These are phyloP conservation scores for Paramecium pentaurelia DNA, from an alignment of 73 alveolate genomes.

Conservation along the genomic window DNA sequence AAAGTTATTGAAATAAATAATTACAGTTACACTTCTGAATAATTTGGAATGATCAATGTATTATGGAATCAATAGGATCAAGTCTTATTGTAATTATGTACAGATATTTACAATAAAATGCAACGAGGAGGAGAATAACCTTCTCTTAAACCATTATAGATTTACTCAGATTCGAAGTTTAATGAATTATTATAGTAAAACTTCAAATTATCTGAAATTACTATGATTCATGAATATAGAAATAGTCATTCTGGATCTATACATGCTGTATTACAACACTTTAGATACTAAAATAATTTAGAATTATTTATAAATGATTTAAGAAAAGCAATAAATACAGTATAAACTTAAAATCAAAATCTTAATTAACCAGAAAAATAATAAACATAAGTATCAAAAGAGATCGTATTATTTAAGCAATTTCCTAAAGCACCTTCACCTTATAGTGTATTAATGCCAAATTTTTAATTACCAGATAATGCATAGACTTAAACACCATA, in stretches of 20 bases:
- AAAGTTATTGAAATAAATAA: not conserved
- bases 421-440: not conserved
- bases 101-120: not conserved
- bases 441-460: not conserved
- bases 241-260: not conserved
- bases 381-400: not conserved
- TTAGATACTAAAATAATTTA: not conserved
- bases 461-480: not conserved
- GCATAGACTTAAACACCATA: not conserved
- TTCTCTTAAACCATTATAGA: not conserved
- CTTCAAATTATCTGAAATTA: not conserved
- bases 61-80: slow-evolving; percentile 2
- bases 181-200: not conserved
- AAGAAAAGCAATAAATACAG: not conserved
- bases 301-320: not conserved
- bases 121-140: not conserved
- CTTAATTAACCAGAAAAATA: not conserved
- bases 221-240: not conserved
- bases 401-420: not conserved
- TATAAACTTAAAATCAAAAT: not conserved
- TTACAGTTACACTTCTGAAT: not conserved
- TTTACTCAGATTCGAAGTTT: not conserved
- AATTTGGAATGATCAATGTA: not conserved
- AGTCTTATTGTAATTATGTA: not conserved
- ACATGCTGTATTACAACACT: not conserved